Percentiles rank a stretch among this genome's conserved stretches.
Conservation (phyloP, 495 filamentous ascomycete species). For the Xylaria intraflava region DNA sequence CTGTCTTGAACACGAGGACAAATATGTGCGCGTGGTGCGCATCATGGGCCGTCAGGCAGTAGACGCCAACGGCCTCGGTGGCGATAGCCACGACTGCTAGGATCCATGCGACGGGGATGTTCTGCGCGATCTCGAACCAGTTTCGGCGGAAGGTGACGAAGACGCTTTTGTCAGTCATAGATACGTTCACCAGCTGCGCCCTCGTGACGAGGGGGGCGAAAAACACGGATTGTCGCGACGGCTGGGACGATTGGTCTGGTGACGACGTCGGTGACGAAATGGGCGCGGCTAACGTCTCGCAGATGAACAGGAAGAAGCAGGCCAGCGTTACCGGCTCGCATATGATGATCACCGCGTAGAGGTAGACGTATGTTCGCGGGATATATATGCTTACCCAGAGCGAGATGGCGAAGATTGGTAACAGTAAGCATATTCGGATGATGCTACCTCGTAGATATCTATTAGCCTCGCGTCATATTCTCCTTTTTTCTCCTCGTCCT, state of each 20-base stretch:
- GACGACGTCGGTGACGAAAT: not conserved
- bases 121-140: conserved; percentile 1
- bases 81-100: not conserved
- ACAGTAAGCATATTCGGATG: conserved; percentile 7
- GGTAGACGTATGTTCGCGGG: conserved; percentile 2
- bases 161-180: not conserved
- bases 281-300: conserved; percentile 7
- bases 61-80: not conserved
- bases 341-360: not conserved
- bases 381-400: conserved; percentile 3
- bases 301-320: conserved; percentile 9
- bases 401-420: conserved; percentile 2
- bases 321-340: conserved; percentile 5
- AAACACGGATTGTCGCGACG: not conserved
- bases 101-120: not conserved
- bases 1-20: conserved; percentile 5
- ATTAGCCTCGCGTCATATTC: not conserved
- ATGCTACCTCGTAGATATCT: not conserved
- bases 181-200: not conserved
- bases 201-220: not conserved
- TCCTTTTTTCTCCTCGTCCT: not conserved
- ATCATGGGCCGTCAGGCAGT: conserved; percentile 8
- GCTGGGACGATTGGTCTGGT: not conserved
- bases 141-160: not conserved
- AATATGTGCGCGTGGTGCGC: conserved; percentile 2